Conservation (phyloP, 2,329 filamentous ascomycete genomes). For the Paecilomyces variotii region DNA sequence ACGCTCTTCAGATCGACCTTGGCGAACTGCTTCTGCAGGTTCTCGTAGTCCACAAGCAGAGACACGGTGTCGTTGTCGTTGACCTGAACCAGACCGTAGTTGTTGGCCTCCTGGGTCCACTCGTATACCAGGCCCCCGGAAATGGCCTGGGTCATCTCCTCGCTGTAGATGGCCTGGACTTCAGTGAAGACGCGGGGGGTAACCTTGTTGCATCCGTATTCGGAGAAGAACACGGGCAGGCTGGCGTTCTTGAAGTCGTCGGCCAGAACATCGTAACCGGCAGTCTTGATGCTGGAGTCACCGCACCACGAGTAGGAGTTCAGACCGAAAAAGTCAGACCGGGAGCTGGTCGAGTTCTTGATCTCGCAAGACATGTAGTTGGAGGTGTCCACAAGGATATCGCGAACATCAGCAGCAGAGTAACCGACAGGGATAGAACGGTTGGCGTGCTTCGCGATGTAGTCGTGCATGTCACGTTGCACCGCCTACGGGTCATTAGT, state of each 20-base stretch:
- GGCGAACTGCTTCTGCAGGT: slow-evolving; percentile 66
- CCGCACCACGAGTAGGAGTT: slow-evolving; percentile 66
- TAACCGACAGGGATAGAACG: slow-evolving; percentile 60
- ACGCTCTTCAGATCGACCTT: slow-evolving; percentile 65
- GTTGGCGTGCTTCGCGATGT: slow-evolving; percentile 51
- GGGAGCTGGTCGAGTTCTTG: slow-evolving; percentile 41
- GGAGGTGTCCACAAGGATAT: slow-evolving; percentile 53
- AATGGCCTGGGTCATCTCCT: slow-evolving; percentile 50
- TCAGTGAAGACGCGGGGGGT: slow-evolving; percentile 52
- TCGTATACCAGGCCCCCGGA: slow-evolving; percentile 51
- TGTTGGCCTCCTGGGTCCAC: slow-evolving; percentile 40
- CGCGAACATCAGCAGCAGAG: slow-evolving; percentile 57
- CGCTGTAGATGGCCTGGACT: slow-evolving; percentile 52
- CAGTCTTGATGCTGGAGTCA: slow-evolving; percentile 43
- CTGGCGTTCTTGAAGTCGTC: slow-evolving; percentile 51
- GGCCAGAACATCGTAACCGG: slow-evolving; percentile 49
- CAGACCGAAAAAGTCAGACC: slow-evolving; percentile 57
- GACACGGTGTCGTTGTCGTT: slow-evolving; percentile 50
- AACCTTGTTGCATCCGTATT: slow-evolving; percentile 58
- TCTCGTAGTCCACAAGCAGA: slow-evolving; percentile 60
- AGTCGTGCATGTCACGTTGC: slow-evolving; percentile 60
- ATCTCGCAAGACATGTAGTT: slow-evolving; percentile 53
- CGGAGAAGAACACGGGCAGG: slow-evolving; percentile 58
- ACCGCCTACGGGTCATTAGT: slow-evolving; percentile 39
- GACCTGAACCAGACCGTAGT: slow-evolving; percentile 53